Conservation (phyloP, 805 yeast genomes). For the Metschnikowia colocasiae region DNA sequence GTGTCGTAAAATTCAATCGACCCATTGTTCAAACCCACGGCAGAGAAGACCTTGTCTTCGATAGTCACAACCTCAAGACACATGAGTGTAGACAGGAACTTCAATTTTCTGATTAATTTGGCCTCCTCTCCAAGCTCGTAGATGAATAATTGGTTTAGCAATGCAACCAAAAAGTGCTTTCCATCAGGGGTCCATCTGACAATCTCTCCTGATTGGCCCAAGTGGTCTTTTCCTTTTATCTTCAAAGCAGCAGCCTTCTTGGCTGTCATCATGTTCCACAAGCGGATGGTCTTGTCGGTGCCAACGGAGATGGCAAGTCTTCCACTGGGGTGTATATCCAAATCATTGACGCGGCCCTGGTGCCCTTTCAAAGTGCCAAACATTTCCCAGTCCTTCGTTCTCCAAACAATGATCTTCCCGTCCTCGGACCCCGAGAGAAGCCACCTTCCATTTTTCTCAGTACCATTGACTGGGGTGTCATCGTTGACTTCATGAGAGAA, state of each 20-base stretch:
- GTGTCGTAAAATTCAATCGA: constrained; percentile 54
- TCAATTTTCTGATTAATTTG: constrained; percentile 50
- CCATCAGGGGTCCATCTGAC: constrained; percentile 70
- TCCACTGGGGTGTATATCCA: constrained; percentile 87
- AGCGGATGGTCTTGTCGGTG: constrained; percentile 73
- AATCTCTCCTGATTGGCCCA: constrained; percentile 60
- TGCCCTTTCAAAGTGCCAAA: constrained; percentile 89
- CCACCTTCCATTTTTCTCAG: constrained; percentile 72
- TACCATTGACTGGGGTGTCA: not conserved
- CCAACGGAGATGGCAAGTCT: constrained; percentile 88
- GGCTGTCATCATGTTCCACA: constrained; percentile 97
- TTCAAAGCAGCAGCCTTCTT: constrained; percentile 86
- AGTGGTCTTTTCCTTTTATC: constrained; percentile 62
- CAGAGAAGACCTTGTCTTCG: constrained; percentile 52
- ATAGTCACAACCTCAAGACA: constrained; percentile 52
- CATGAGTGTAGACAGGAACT: constrained; percentile 60
- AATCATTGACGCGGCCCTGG: constrained; percentile 73
- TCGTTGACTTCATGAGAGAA: constrained; percentile 53
- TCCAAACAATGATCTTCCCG: constrained; percentile 86
- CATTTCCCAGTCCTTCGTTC: constrained; percentile 95
- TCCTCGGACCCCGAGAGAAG: constrained; percentile 86
- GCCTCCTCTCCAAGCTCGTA: constrained; percentile 60
- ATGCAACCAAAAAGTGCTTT: constrained; percentile 72
- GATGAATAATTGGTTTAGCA: constrained; percentile 58
- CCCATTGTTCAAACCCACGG: constrained; percentile 72